Conservation (phyloP, 1,284 basidiomycete species). For the Anthracocystis setariae region DNA sequence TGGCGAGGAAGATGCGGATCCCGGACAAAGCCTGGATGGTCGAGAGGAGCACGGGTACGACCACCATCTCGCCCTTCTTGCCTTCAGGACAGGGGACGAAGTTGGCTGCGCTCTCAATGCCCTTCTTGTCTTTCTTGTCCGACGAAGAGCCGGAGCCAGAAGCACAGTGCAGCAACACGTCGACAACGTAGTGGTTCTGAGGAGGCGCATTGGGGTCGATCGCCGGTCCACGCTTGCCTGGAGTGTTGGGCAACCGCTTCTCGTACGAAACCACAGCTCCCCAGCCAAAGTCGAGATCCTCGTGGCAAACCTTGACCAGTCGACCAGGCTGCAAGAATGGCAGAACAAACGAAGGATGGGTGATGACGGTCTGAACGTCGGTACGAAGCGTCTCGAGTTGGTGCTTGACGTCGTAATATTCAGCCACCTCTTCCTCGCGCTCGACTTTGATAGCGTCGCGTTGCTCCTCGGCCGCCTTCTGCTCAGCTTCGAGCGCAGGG, state of each 20-base stretch:
- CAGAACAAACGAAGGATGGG: constrained; percentile 90
- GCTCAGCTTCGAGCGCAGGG: constrained; percentile 85
- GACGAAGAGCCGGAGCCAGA: constrained; percentile 71
- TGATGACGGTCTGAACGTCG: constrained; percentile 90
- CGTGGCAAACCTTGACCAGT: constrained; percentile 86
- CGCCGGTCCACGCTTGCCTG: constrained; percentile 44
- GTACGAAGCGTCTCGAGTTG: constrained; percentile 86
- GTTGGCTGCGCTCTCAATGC: constrained; percentile 21
- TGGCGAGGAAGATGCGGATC: constrained; percentile 86
- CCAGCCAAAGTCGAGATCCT: constrained; percentile 94
- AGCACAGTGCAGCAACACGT: constrained; percentile 88
- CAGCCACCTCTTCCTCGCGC: constrained; percentile 83
- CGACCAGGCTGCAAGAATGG: constrained; percentile 94
- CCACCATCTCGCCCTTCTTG: constrained; percentile 74
- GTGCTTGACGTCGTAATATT: constrained; percentile 90
- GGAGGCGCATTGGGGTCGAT: constrained; percentile 74
- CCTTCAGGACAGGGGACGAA: constrained; percentile 49
- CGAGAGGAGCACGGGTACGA: constrained; percentile 88
- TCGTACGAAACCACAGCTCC: constrained; percentile 91
- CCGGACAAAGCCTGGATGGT: constrained; percentile 87
- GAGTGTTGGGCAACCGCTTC: constrained; percentile 75
- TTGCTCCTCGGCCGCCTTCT: constrained; percentile 78
- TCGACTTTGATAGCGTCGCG: constrained; percentile 78
- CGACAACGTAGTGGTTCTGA: constrained; percentile 91
- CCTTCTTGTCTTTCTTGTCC: constrained; percentile 25